These are phyloP conservation scores for Sicyos edulis DNA, from an alignment of 306 rosid genomes.

Conservation along the genomic window DNA sequence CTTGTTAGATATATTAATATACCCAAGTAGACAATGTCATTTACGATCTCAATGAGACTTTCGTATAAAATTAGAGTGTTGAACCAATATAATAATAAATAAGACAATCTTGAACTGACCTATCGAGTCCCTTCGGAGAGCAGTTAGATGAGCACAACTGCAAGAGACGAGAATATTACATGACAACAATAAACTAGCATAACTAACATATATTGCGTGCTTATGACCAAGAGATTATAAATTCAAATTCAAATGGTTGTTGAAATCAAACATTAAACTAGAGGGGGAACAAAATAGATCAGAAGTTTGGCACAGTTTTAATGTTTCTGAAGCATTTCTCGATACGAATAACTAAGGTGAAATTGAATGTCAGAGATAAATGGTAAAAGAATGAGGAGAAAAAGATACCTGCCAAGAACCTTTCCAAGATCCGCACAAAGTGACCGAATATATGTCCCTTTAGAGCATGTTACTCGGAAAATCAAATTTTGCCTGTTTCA, in stretches of 20 bases:
- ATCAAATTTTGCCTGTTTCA: conserved; percentile 75
- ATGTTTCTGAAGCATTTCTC: neutral
- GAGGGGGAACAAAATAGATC: neutral
- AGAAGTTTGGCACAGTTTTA: neutral
- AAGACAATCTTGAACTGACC: conserved; percentile 43
- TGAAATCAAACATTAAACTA: no score
- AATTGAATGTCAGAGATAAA: neutral
- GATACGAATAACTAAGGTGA: neutral
- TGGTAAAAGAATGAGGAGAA: neutral
- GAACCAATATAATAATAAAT: neutral
- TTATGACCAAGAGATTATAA: no score
- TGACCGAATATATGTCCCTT: conserved; percentile 90
- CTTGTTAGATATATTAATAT: neutral
- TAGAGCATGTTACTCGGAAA: conserved; percentile 81
- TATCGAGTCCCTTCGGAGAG: conserved; percentile 87
- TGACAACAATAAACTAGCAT: neutral
- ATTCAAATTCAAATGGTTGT: no score
- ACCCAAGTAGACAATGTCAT: neutral
- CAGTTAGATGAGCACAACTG: conserved; percentile 92
- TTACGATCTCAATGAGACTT: neutral
- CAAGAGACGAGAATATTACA: conserved; percentile 22
- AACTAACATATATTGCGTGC: no score
- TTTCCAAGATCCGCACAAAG: conserved; percentile 92
- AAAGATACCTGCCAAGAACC: conserved; percentile 76
- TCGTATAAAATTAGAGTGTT: neutral